Evolutionary conservation across 176 grass and related monocot species (phyloP).

Genomic region (Lolium multiflorum): DNA sequence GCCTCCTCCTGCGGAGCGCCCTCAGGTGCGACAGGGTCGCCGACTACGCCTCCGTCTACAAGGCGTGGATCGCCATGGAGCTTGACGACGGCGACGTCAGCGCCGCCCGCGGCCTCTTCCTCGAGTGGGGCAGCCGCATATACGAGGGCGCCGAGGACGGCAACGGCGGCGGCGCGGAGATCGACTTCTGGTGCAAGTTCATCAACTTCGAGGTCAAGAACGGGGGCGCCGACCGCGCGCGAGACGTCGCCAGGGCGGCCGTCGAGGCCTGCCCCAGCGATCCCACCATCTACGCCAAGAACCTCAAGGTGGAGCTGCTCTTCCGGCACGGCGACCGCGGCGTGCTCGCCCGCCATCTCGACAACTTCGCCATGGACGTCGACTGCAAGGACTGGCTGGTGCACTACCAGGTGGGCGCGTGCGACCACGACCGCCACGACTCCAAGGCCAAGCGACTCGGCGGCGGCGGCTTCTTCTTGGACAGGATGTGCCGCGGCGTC

Average conservation of each 20-base stretch:
- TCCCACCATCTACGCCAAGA: neutral
- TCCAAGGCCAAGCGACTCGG: neutral
- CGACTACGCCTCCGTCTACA: constrained; percentile 21
- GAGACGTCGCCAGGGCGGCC: neutral
- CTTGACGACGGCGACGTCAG: neutral
- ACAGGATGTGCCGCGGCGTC: too few relatives aligned
- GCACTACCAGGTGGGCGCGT: neutral
- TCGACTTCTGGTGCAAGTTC: constrained; percentile 20
- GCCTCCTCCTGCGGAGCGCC: neutral
- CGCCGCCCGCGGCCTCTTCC: neutral
- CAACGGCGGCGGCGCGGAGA: neutral
- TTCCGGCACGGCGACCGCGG: neutral
- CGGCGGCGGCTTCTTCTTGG: neutral
- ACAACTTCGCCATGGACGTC: neutral
- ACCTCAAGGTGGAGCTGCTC: constrained; percentile 27
- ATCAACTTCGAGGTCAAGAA: constrained; percentile 7
- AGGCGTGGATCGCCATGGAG: constrained; percentile 32
- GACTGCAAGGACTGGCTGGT: neutral
- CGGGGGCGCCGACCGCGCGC: neutral
- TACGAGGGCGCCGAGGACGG: neutral
- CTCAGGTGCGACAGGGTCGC: neutral
- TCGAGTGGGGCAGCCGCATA: neutral
- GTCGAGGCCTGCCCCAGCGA: constrained; percentile 19
- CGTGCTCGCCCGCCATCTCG: neutral
- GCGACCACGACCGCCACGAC: neutral